Evolutionary conservation across 139 green algal species (phyloP).

Genomic region (Diplosphaera chodatii): DNA sequence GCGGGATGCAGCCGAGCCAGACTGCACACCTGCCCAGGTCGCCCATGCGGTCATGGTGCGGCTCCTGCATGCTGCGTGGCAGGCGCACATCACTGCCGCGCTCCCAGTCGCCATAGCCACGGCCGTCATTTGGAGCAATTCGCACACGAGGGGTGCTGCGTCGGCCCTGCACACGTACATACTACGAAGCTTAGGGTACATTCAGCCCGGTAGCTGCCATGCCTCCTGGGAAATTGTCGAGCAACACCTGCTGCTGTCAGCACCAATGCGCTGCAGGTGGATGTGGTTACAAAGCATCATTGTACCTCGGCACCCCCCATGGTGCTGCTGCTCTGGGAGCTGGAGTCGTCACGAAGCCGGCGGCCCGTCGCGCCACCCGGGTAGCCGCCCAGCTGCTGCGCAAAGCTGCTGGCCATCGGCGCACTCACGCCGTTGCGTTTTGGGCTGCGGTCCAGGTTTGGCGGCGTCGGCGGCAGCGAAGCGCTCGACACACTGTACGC

Average conservation of each 20-base stretch:
- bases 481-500: neutral
- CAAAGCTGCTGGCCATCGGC: neutral
- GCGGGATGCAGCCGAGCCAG: neutral
- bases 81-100: no score
- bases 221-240: no score
- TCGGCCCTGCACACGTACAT: neutral
- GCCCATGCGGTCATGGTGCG: no score
- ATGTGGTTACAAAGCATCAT: neutral
- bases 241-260: no score
- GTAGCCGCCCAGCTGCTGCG: neutral
- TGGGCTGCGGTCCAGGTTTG: neutral
- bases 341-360: neutral
- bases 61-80: no score
- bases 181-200: no score
- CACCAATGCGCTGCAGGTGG: no score
- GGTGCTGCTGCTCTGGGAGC: neutral
- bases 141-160: neutral
- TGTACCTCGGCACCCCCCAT: no score
- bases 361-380: neutral
- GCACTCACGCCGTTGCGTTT: neutral
- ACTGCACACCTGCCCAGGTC: no score
- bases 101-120: no score
- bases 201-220: no score
- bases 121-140: neutral
- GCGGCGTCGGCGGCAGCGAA: slow-evolving; percentile 1